Evolutionary conservation across 1,284 basidiomycete genomes (phyloP), one percentile per base, ranked within the genome.

Genomic region (Athelia sp.): DNA sequence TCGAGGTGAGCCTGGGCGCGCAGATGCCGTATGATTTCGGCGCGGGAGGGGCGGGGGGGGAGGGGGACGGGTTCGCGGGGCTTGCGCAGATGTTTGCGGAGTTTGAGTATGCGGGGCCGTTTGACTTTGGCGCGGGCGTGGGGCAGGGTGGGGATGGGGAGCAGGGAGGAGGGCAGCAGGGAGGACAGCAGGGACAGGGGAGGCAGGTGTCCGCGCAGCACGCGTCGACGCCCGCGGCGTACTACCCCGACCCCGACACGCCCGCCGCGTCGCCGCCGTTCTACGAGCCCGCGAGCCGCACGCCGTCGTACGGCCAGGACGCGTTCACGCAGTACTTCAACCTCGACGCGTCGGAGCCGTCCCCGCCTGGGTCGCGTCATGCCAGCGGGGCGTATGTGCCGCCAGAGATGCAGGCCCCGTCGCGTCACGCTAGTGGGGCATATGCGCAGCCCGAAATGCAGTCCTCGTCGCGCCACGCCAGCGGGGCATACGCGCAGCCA

Each of bases 321-420:
- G 54, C 67, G 46, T 51, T 69, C 43, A 9, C 10, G 55, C 15
- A 47, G 22, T 69, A 50, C 32, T 38, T 68, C 34, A 57, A 67
- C 31, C 50, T 66, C 1, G 67, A 67, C 14, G 56, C 52, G 40
- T 50, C 40, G 42, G 57, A 4, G 26, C 6, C 48, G 46, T 49
- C 19, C 43, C 32, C 42, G 4, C 40, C 24, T 44, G 10, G 23
- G n/a, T 45, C 15, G 19, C 31, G 21, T 42, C 19, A 32, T 43
- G 46, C 52, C 24, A 34, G n/a, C 18, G 40, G n/a, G 11, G n/a
- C 11, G 13, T 23, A 13, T 13, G 26, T 23, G 18, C 44, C 44
- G 23, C 46, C 53, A 26, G n/a, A n/a, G n/a, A n/a, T n/a, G n/a
- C n/a, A n/a, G n/a, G n/a, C 21, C 18, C 22, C 49, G n/a, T 45